Percentiles rank a stretch among this genome's conserved stretches.
These are phyloP conservation scores for Fomes fomentarius DNA, from an alignment of 1,284 basidiomycete species.

Conservation along the genomic window DNA sequence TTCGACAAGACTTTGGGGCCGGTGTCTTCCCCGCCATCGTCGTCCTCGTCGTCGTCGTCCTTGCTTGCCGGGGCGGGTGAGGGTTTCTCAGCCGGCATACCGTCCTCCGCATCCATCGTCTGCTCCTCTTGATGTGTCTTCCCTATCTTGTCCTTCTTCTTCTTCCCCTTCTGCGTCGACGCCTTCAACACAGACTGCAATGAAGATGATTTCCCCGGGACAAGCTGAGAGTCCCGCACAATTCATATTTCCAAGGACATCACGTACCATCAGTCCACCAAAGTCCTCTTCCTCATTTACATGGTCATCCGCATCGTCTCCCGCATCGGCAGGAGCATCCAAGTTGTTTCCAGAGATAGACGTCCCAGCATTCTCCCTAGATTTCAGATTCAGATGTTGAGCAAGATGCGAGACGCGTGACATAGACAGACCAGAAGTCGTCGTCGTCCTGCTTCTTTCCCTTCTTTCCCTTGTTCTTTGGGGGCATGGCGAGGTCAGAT, in stretches of 20 bases:
- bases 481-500: slow-evolving; percentile 62
- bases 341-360: slow-evolving; percentile 51
- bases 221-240: too few relatives aligned
- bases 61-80: slow-evolving; percentile 33
- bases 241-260: too few relatives aligned
- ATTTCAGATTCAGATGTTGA: slow-evolving; percentile 2
- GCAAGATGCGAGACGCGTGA: background rate
- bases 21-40: slow-evolving; percentile 46
- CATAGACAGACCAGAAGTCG: slow-evolving; percentile 68
- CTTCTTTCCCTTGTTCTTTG: slow-evolving; percentile 90
- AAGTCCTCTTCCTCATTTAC: slow-evolving; percentile 74
- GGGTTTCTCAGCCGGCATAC: slow-evolving; percentile 27
- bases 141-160: slow-evolving; percentile 61
- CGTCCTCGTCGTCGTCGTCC: slow-evolving; percentile 33
- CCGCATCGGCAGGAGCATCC: slow-evolving; percentile 35
- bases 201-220: background rate
- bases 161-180: slow-evolving; percentile 55
- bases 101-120: slow-evolving; percentile 37
- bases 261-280: slow-evolving; percentile 82
- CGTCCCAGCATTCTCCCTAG: slow-evolving; percentile 72
- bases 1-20: slow-evolving; percentile 74
- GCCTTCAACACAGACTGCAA: slow-evolving; percentile 54
- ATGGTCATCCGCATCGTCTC: slow-evolving; percentile 49
- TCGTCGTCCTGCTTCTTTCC: slow-evolving; percentile 81
- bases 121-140: slow-evolving; percentile 65